Conservation (phyloP, 2,329 filamentous ascomycete genomes). For the Sarocladiaceae sp. region DNA sequence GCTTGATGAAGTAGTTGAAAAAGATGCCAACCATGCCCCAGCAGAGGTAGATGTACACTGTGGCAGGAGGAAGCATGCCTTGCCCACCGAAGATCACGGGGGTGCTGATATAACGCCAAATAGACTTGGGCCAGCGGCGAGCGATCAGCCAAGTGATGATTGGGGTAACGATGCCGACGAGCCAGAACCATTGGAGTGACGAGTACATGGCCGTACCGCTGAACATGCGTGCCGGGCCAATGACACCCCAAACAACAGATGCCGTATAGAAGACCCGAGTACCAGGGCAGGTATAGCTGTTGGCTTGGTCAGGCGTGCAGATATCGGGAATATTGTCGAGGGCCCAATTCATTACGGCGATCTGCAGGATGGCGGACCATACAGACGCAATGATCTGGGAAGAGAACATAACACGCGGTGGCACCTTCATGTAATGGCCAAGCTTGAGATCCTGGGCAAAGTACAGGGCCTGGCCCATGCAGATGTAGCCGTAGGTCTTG, state of each 20-base stretch:
- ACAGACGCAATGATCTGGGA: conserved; percentile 56
- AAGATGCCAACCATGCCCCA: conserved; percentile 65
- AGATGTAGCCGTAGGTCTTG: conserved; percentile 69
- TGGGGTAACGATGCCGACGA: conserved; percentile 60
- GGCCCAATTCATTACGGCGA: conserved; percentile 63
- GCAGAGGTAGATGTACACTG: conserved; percentile 65
- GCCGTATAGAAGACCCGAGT: conserved; percentile 61
- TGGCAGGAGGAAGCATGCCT: conserved; percentile 63
- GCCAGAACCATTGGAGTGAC: conserved; percentile 66
- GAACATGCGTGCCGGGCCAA: conserved; percentile 68
- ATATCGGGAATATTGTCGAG: conserved; percentile 58
- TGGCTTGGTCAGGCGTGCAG: conserved; percentile 49
- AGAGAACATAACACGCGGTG: conserved; percentile 58
- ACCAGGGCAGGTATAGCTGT: conserved; percentile 53
- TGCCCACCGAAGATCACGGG: conserved; percentile 66
- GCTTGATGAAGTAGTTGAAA: conserved; percentile 66
- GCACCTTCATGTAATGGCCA: conserved; percentile 65
- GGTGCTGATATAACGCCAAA: conserved; percentile 62
- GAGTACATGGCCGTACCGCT: conserved; percentile 58
- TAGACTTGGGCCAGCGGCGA: conserved; percentile 55
- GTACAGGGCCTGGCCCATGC: conserved; percentile 61
- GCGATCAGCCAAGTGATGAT: conserved; percentile 60
- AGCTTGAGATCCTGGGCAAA: conserved; percentile 64
- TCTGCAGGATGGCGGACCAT: conserved; percentile 59
- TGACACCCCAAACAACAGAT: conserved; percentile 69